Conservation (phyloP, 176 grass and related monocot genomes). For the Microstegium vimineum region DNA sequence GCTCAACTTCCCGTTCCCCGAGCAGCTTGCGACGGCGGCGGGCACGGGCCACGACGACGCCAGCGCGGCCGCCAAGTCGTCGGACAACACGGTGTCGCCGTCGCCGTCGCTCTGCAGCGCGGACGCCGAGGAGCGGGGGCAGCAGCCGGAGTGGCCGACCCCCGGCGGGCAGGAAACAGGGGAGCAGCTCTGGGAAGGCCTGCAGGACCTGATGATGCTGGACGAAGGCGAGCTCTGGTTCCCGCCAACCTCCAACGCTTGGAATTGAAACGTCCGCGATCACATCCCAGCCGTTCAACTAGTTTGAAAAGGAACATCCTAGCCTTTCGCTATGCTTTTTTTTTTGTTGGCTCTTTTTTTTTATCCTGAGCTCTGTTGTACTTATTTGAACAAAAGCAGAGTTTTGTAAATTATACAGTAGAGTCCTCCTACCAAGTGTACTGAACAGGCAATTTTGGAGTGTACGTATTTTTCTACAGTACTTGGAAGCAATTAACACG, state of each 20-base stretch:
- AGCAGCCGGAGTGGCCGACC: background rate
- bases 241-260: background rate
- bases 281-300: constrained; percentile 28
- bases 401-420: constrained; percentile 46
- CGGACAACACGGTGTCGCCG: constrained; percentile 30
- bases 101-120: constrained; percentile 29
- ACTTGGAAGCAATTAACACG: constrained; percentile 1
- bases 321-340: background rate
- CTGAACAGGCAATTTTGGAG: constrained; percentile 7
- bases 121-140: background rate
- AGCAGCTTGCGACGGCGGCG: too few relatives aligned
- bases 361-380: constrained; percentile 27
- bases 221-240: constrained; percentile 52
- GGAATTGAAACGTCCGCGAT: constrained; percentile 23
- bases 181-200: constrained; percentile 59
- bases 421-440: background rate
- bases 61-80: constrained; percentile 9
- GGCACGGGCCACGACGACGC: too few relatives aligned
- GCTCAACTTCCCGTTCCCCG: constrained; percentile 82
- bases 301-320: constrained; percentile 1
- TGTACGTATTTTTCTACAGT: constrained; percentile 1
- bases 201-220: constrained; percentile 65
- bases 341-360: background rate
- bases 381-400: constrained; percentile 46
- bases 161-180: constrained; percentile 10